A percentile compares a stretch with the other conserved stretches of the same genome.
phyloP scores from a whole-genome alignment of 805 yeast genomes.

The Yarrowia bubula region DNA sequence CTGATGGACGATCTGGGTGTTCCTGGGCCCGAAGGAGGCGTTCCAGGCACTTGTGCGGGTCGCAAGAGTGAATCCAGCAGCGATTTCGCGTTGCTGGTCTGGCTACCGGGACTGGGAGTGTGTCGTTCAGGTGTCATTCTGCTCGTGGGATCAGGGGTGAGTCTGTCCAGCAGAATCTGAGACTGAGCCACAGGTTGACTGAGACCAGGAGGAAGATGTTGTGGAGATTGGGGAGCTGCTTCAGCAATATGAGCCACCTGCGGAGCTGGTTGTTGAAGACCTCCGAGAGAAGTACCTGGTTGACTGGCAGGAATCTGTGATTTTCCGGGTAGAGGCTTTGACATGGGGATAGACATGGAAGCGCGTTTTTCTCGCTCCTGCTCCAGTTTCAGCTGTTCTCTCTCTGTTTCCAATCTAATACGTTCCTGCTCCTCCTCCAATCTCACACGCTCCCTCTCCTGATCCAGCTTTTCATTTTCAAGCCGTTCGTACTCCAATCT shows the following conservation, averaged over 20 bases:
- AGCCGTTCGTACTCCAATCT: neutral
- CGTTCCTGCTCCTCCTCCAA: neutral
- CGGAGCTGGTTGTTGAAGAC: neutral
- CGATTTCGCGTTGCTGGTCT: slow-evolving; percentile 10
- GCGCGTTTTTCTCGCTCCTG: slow-evolving; percentile 4
- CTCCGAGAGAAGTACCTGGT: slow-evolving; percentile 12
- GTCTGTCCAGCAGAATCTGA: slow-evolving; percentile 23
- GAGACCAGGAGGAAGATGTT: slow-evolving; percentile 1
- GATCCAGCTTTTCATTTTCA: neutral
- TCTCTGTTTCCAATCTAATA: neutral
- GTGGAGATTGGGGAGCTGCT: neutral
- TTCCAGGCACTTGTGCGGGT: neutral
- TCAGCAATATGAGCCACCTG: neutral
- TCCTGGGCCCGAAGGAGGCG: neutral
- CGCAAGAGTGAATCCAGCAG: slow-evolving; percentile 5
- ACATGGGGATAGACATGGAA: neutral
- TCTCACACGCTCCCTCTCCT: neutral
- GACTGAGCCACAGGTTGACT: slow-evolving; percentile 2
- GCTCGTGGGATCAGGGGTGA: slow-evolving; percentile 9
- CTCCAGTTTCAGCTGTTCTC: neutral
- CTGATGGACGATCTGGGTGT: neutral
- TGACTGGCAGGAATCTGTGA: neutral
- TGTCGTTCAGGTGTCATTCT: neutral
- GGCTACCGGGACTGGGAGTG: slow-evolving; percentile 5
- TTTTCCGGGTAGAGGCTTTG: neutral